Percentiles rank a stretch among this genome's conserved stretches.
Evolutionary conservation across 306 rosid species (phyloP).

Genomic region (Nissolia schottii): DNA sequence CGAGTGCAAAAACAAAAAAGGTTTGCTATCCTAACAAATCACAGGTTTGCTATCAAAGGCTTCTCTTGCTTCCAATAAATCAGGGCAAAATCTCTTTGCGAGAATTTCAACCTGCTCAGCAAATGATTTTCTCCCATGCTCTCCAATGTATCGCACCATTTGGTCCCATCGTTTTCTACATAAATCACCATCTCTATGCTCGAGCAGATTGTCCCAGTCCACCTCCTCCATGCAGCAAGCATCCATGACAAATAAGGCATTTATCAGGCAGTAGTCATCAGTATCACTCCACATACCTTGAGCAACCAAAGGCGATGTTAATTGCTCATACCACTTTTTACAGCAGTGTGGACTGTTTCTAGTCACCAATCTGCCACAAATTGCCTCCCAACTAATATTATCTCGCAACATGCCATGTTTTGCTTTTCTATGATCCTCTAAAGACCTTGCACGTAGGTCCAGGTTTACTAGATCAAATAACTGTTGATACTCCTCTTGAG

Average conservation of each 20-base stretch:
- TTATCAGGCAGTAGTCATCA: constrained; percentile 64
- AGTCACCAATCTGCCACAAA: constrained; percentile 43
- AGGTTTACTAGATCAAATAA: constrained; percentile 72
- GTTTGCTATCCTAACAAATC: constrained; percentile 27
- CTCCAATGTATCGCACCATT: constrained; percentile 63
- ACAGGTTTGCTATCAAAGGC: constrained; percentile 46
- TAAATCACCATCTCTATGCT: constrained; percentile 60
- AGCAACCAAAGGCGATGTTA: constrained; percentile 57
- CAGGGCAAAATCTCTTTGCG: constrained; percentile 51
- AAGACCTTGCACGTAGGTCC: constrained; percentile 57
- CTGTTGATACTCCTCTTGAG: constrained; percentile 68
- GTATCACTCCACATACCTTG: constrained; percentile 57
- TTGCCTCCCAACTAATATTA: constrained; percentile 75
- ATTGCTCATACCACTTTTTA: constrained; percentile 61
- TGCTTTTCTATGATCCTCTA: constrained; percentile 36
- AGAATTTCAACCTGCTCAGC: constrained; percentile 70
- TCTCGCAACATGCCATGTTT: constrained; percentile 79
- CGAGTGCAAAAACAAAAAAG: too few species aligned
- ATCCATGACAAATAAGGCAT: constrained; percentile 57
- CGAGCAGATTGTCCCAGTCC: constrained; percentile 77
- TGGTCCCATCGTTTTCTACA: constrained; percentile 81
- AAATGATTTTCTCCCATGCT: constrained; percentile 50
- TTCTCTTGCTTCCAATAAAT: constrained; percentile 56
- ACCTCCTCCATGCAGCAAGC: constrained; percentile 68
- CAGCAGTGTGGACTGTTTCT: constrained; percentile 44